Base-by-base conservation (phyloP, 2,329 filamentous ascomycete species). In the Alternaria rosae region DNA sequence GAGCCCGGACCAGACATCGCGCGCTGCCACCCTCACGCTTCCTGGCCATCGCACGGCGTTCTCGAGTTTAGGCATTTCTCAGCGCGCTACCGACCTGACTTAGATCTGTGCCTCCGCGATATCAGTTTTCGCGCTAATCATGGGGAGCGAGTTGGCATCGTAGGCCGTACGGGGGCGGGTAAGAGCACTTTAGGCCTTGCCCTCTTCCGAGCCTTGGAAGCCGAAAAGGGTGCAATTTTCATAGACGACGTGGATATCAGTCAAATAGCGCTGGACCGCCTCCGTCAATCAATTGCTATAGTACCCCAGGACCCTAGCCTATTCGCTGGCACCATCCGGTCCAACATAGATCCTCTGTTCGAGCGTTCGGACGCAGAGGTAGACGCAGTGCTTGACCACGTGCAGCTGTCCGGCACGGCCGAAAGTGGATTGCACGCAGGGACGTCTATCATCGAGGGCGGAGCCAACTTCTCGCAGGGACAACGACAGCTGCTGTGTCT, bases 401-500 rank as follows among this genome's bases (percentile, higher is more conserved):
- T 92, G 5, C 67, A 59, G 50, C 84, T 87, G 8, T 78, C 83
- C 54, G 70, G 94, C 97, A 76, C 94, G 97, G 81, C 94, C 94
- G 0, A 61, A n/a, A 10, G 12, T 8, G 30, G 2, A 41, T 23
- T 41, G 7, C 32, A 53, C 50, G 21, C 35, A 41, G 32, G 21
- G 12, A 20, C 15, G 2, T 11, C 15, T 11, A 47, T 56, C 20
- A 6, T 25, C 6, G 47, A 53, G 4, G 38, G 15, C 5, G 48
- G 48, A 5, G 41, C 43, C 20, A 97, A 97, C 81, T 97, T 97
- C 83, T 97, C 92, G 0, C 89, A 97, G 13, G 94, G 94, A 5
- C 94, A 97, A 81, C 88, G 94, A 2, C 94, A 97, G 79, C 88
- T 97, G 51, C 97, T 98, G 92, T 94, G 94, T 1, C 85, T 98